Conservation (phyloP, 139 green algal genomes). For the Micromonas commoda region DNA sequence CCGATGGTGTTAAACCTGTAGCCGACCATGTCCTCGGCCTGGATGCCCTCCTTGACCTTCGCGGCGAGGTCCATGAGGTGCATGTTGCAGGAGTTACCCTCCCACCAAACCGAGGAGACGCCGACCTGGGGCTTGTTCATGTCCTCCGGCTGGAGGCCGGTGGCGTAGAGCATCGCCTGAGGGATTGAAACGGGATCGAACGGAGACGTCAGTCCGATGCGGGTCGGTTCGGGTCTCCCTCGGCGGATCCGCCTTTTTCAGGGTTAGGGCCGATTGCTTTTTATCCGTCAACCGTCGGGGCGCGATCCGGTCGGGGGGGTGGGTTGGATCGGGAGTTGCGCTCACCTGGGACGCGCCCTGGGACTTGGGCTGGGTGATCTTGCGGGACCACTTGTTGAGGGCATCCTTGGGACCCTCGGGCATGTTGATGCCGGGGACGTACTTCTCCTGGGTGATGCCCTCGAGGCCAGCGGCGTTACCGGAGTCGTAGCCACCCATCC, state of each 20-base stretch:
- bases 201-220: background rate
- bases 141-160: conserved; percentile 81
- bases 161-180: conserved; percentile 92
- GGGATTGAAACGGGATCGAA: background rate
- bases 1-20: conserved; percentile 73
- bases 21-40: conserved; percentile 74
- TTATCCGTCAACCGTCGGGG: no score
- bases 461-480: no score
- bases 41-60: conserved; percentile 87
- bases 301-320: no score
- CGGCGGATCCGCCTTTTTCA: no score
- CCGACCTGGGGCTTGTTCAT: conserved; percentile 96
- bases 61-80: conserved; percentile 88
- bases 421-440: conserved; percentile 13
- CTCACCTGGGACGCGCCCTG: conserved; percentile 83
- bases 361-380: conserved; percentile 93
- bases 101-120: conserved; percentile 93
- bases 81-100: conserved; percentile 99
- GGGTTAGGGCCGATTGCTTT: no score
- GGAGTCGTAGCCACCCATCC: no score
- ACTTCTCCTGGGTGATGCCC: no score
- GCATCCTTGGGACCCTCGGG: conserved; percentile 32
- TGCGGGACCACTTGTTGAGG: conserved; percentile 89
- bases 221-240: background rate
- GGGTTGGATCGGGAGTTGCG: no score